These are phyloP conservation scores for Coprinopsis sp. DNA, from an alignment of 768 basidiomycete species.

Conservation along the genomic window DNA sequence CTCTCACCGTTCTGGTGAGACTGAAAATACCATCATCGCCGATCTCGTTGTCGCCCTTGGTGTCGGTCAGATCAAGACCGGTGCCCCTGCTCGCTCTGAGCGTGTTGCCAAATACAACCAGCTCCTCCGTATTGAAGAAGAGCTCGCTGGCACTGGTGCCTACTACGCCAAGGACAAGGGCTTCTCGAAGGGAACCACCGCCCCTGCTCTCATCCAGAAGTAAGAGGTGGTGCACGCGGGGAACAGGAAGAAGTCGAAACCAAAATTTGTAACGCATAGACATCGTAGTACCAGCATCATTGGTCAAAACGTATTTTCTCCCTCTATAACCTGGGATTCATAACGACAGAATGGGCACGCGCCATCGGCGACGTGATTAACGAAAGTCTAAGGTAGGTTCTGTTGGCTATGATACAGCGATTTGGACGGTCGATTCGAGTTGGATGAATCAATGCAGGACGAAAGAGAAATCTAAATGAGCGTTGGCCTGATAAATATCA, in stretches of 20 bases:
- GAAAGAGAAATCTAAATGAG: no score
- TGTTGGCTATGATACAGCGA: no score
- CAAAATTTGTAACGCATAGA: no score
- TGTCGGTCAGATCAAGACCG: constrained; percentile 96
- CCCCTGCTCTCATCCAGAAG: constrained; percentile 72
- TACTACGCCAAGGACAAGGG: constrained; percentile 77
- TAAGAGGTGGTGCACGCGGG: constrained; percentile 25
- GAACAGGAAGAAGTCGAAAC: neutral
- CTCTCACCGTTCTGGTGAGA: constrained; percentile 98
- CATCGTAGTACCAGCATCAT: no score
- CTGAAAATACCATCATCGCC: constrained; percentile 95
- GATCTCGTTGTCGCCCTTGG: constrained; percentile 93
- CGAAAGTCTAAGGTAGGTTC: no score
- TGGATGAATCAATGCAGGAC: no score
- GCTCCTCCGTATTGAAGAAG: constrained; percentile 79
- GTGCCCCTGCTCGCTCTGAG: constrained; percentile 93
- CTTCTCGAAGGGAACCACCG: constrained; percentile 68
- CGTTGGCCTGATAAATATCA: no score
- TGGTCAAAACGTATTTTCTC: no score
- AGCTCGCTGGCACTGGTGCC: constrained; percentile 59
- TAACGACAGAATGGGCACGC: no score
- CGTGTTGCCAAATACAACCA: constrained; percentile 95
- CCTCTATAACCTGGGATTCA: no score
- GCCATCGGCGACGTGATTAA: no score
- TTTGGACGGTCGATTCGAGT: no score